Conservation (phyloP, 2,329 filamentous ascomycete species). For the Stachybotrys elegans region DNA sequence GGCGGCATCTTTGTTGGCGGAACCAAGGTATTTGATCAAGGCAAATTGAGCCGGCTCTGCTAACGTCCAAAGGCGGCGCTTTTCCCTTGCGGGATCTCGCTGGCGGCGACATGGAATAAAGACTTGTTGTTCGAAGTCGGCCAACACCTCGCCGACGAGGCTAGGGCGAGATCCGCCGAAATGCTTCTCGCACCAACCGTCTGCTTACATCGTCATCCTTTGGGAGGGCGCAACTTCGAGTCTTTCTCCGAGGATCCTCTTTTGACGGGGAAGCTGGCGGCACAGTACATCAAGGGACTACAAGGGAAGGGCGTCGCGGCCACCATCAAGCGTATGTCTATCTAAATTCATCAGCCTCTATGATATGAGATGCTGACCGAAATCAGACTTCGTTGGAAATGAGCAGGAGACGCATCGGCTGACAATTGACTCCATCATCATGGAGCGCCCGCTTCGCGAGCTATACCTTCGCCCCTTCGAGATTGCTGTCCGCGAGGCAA, state of each 20-base stretch:
- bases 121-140: slow-evolving; percentile 66
- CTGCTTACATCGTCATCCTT: slow-evolving; percentile 75
- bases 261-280: slow-evolving; percentile 68
- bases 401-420: slow-evolving; percentile 58
- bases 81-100: slow-evolving; percentile 73
- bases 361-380: background rate
- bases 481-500: slow-evolving; percentile 63
- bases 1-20: slow-evolving; percentile 66
- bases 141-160: slow-evolving; percentile 65
- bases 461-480: slow-evolving; percentile 72
- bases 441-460: slow-evolving; percentile 62
- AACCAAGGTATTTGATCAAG: slow-evolving; percentile 40
- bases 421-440: slow-evolving; percentile 58
- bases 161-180: slow-evolving; percentile 67
- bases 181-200: slow-evolving; percentile 73
- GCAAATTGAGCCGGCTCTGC: background rate
- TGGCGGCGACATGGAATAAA: slow-evolving; percentile 76
- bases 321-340: slow-evolving; percentile 65
- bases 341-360: background rate
- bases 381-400: slow-evolving; percentile 60
- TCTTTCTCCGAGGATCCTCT: slow-evolving; percentile 81
- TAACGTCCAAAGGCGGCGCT: slow-evolving; percentile 72
- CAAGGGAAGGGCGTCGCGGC: slow-evolving; percentile 71
- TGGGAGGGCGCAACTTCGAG: slow-evolving; percentile 83
- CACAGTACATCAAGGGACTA: slow-evolving; percentile 66